Base-by-base conservation (phyloP, 305 asterid genomes). In the Plantago lanceolata region DNA sequence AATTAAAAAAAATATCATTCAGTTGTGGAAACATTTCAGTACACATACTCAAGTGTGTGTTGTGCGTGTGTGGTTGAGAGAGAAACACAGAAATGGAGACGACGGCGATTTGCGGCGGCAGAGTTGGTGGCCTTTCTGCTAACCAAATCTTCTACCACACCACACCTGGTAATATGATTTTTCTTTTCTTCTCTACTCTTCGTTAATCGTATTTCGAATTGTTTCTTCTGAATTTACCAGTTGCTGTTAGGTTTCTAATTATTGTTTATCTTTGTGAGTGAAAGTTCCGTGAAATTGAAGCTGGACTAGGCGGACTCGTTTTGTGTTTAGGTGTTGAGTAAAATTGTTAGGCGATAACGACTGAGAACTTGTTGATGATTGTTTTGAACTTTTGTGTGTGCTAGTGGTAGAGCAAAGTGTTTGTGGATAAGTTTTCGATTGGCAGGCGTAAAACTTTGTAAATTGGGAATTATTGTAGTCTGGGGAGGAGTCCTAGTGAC, bases 81-180 rank as follows among this genome's bases (percentile, higher is more conserved):
- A 53, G 17, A 14, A 29, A 6, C 16, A 35, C 6, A 43, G 74
- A 58, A 59, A 89, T 89, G 96, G 96, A 81, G 85, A 76, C 86
- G 85, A 76, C 86, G 48, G 87, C 92, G 75, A 77, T 89, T 49
- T 31, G 58, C 70, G 82, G 82, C 80, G 79, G 85, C 59, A 79
- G 90, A 52, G 71, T 86, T 59, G 70, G 82, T 64, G 70, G 81
- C 65, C 87, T 86, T 71, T 81, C 89, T 56, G 84, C 90, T 50
- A 85, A 76, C 65, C 87, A 78, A 47, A 62, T 80, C 70, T 75
- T 82, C 65, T 76, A 78, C 50, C 67, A 55, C 60, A 0, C 43
- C n/a, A 2, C 44, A 5, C 21, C 81, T 43, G 90, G 93, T 82
- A 77, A 68, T 6, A 9, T 28, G 16, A 19, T 19, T 8, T 8